Evolutionary conservation across 2,329 filamentous ascomycete species (phyloP), one percentile per base, ranked within the genome.

Genomic region (Plenodomus biglobosus): DNA sequence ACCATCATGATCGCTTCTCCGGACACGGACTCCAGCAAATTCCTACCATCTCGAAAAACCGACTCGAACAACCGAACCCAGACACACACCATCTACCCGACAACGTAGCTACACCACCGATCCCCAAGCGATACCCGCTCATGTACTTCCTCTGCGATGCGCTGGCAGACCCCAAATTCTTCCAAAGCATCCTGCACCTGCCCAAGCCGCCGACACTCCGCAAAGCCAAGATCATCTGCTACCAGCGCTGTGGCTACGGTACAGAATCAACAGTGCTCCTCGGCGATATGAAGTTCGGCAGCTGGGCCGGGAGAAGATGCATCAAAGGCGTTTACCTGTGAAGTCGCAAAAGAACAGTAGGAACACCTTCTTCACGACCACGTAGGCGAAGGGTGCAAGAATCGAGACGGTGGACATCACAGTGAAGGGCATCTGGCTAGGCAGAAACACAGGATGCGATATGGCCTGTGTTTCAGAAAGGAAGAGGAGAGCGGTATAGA

Each of bases 101-200:
- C 6, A 15, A 32, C 6, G 15, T 32, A 11, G 11, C 27, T 32
- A 11, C 27, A 15, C 6, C 11, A 8, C 7, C 11, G 13, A 15
- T 3, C 11, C 27, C 16, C 16, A 8, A 20, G 10, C 8, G 24
- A n/a, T 44, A 40, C 1, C 36, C 40, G 5, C 8, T 44, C 3
- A 16, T 34, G 8, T 44, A 44, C 17, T 48, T 44, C 30, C 36
- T 40, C 37, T 48, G 46, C 21, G 46, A 44, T 18, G 32, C 24
- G 15, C 24, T 40, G 7, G 37, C 41, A 8, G 37, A 40, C 15
- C 30, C 34, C 3, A 36, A 36, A 37, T 27, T 5, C 2, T 20
- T 48, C 1, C 43, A 40, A 21, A 19, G 15, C n/a, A 19, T 39
- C 6, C 38, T 46, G n/a, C n/a, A 20, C 11, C 38, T 46, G 1